A percentile compares a stretch with the other conserved stretches of the same genome.
Conservation (phyloP, 169 alveolate genomes). For the Plasmodium inui region DNA sequence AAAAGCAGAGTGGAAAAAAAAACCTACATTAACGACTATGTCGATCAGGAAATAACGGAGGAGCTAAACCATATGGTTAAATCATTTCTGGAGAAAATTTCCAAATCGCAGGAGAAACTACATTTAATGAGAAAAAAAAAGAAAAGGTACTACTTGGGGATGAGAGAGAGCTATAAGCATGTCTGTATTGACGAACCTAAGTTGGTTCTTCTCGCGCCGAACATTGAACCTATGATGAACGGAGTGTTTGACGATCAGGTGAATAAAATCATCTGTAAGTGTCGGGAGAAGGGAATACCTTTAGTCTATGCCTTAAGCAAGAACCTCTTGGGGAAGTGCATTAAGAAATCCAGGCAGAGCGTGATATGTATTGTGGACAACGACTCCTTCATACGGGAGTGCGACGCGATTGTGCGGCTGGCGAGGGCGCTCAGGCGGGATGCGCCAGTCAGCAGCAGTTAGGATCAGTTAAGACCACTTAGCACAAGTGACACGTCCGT, state of each 20-base stretch:
- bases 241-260: conserved; percentile 39
- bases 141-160: conserved; percentile 37
- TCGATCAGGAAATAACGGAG: conserved; percentile 52
- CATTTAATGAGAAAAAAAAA: conserved; percentile 27
- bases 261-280: conserved; percentile 28
- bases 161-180: conserved; percentile 49
- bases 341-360: conserved; percentile 47
- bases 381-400: conserved; percentile 62
- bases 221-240: conserved; percentile 59
- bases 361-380: conserved; percentile 51
- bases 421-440: conserved; percentile 29
- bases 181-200: conserved; percentile 57
- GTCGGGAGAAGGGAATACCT: conserved; percentile 60
- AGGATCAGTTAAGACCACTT: not conserved
- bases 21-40: conserved; percentile 56
- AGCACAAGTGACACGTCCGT: not conserved
- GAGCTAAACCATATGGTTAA: conserved; percentile 57
- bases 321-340: conserved; percentile 56
- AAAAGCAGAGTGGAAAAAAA: conserved; percentile 40
- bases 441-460: not conserved
- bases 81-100: conserved; percentile 35
- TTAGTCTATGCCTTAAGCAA: conserved; percentile 65
- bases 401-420: conserved; percentile 27
- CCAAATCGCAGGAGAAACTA: conserved; percentile 64
- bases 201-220: conserved; percentile 57